These are phyloP conservation scores for Tolypocladium endophyticum DNA, from an alignment of 2,329 filamentous ascomycete genomes.

Conservation along the genomic window DNA sequence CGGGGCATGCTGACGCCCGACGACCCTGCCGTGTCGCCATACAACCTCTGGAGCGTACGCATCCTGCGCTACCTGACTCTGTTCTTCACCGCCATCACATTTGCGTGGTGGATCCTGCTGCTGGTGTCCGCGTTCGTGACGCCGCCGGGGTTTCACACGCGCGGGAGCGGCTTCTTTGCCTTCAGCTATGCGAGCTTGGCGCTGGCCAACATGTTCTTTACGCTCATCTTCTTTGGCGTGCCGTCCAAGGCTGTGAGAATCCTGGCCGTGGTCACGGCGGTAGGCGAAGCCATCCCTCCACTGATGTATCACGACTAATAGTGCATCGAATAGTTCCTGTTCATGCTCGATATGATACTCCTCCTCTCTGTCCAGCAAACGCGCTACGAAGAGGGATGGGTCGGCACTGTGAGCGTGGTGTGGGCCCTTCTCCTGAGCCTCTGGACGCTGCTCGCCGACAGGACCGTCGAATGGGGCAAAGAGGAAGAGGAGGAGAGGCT, in stretches of 20 bases:
- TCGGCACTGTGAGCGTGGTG: constrained; percentile 74
- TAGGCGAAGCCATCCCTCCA: constrained; percentile 6
- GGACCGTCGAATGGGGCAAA: constrained; percentile 85
- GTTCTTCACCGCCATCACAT: constrained; percentile 62
- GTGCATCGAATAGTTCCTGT: constrained; percentile 13
- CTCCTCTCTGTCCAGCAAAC: constrained; percentile 65
- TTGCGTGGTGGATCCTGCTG: constrained; percentile 87
- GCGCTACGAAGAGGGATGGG: constrained; percentile 78
- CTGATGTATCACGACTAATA: constrained; percentile 42
- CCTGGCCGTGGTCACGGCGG: constrained; percentile 56
- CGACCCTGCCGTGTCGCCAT: constrained; percentile 61
- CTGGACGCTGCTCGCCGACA: constrained; percentile 71
- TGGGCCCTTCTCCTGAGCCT: constrained; percentile 71
- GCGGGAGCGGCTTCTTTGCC: constrained; percentile 86
- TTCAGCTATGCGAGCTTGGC: constrained; percentile 77
- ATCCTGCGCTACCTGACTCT: constrained; percentile 69
- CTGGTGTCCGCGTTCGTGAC: constrained; percentile 88
- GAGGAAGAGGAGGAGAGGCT: constrained; percentile 84
- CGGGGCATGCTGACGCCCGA: constrained; percentile 26
- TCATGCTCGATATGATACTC: constrained; percentile 60
- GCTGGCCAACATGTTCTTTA: constrained; percentile 62
- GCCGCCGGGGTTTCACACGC: constrained; percentile 72
- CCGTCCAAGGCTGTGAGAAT: constrained; percentile 73
- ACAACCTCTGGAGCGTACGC: constrained; percentile 89
- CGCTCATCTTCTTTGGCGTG: constrained; percentile 76